phyloP scores from a whole-genome alignment of 441 rosid species.

The Pelargonium citronellum region DNA sequence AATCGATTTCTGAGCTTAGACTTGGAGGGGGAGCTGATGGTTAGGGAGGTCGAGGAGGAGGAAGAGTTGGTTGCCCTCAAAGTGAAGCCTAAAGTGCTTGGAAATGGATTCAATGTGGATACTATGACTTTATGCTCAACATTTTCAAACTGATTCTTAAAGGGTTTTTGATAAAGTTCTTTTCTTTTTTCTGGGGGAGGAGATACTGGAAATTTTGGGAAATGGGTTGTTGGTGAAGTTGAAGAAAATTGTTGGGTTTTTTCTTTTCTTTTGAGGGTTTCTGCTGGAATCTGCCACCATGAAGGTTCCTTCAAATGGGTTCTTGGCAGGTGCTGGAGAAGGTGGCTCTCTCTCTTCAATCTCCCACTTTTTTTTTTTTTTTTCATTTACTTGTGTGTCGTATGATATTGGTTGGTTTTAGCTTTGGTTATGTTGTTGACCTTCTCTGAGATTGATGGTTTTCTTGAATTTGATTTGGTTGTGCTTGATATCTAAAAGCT shows the following conservation, averaged over 20 bases:
- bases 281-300: slow-evolving; percentile 34
- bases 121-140: slow-evolving; percentile 8
- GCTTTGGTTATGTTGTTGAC: background rate
- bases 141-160: slow-evolving; percentile 15
- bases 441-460: background rate
- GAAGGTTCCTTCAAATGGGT: slow-evolving; percentile 89
- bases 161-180: slow-evolving; percentile 3
- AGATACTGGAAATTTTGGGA: slow-evolving; percentile 7
- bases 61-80: slow-evolving; percentile 15
- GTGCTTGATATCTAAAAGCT: slow-evolving; percentile 19
- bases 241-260: slow-evolving; percentile 29
- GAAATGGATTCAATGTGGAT: slow-evolving; percentile 22
- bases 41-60: slow-evolving; percentile 1
- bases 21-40: background rate
- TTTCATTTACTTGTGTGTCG: slow-evolving; percentile 11
- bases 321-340: slow-evolving; percentile 56
- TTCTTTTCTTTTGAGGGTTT: slow-evolving; percentile 11
- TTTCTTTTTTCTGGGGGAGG: background rate
- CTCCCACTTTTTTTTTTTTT: slow-evolving; percentile 14
- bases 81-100: slow-evolving; percentile 24
- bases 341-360: slow-evolving; percentile 38
- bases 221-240: slow-evolving; percentile 25
- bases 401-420: background rate
- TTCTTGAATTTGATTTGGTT: slow-evolving; percentile 20
- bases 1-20: background rate